Base-by-base conservation (phyloP, 305 asterid genomes). In the Nicotiana rustica region DNA sequence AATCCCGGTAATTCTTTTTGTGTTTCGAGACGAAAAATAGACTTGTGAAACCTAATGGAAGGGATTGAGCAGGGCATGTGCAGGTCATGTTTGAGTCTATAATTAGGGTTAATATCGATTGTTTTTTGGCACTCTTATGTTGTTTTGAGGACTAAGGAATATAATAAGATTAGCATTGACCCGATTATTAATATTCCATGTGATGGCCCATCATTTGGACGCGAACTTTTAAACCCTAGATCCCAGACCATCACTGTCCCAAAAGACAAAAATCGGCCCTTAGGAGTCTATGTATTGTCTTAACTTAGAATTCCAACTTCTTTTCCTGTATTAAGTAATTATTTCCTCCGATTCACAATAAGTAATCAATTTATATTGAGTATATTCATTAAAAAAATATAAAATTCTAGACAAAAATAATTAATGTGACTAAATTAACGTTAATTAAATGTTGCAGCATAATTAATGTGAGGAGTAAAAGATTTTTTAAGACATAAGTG, bases 171-270 rank as follows among this genome's bases (percentile, higher is more conserved):
- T 77, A 35, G 36, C 75, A 21, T 79, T 79, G 76, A 79, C 76
- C 10, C 82, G 44, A 61, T 61, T 79, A 44, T 75, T 77, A 67
- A 60, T 55, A 18, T 35, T 44, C 84, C 84, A 85, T 83, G 88
- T 81, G 88, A 81, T 49, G 77, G 5, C 47, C 21, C 78, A 85
- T 85, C 85, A 85, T 85, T 44, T 85, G 18, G 67, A 55, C 5
- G 68, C 13, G 52, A n/a, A 79, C 57, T 83, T 73, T 41, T 13
- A 73, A 80, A 55, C 80, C 81, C 81, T 59, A 68, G 59, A 86
- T 81, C 78, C 82, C 81, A 66, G 67, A 41, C 79, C 31, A 21
- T 12, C 66, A 57, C 25, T 35, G 77, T 70, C 57, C 64, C 55
- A 44, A 79, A 17, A 21, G 3, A 52, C 78, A 31, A 70, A 68